These are phyloP conservation scores for Ganoderma multipileum DNA, from an alignment of 1,284 basidiomycete genomes.

Conservation along the genomic window DNA sequence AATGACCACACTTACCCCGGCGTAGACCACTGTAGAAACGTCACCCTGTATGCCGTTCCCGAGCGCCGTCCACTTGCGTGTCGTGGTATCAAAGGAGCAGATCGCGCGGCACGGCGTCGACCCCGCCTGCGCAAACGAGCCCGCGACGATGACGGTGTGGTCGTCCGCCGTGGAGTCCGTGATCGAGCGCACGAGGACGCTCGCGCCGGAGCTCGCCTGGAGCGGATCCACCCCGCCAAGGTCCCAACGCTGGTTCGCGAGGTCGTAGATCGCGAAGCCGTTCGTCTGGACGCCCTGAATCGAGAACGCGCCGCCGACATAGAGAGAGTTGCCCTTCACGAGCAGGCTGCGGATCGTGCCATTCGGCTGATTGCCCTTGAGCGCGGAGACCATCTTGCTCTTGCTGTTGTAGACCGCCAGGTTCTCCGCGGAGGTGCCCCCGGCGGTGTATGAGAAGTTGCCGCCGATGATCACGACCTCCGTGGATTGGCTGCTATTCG, in stretches of 20 bases:
- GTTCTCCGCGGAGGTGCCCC: slow-evolving; percentile 53
- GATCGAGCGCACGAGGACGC: slow-evolving; percentile 80
- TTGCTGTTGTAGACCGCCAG: slow-evolving; percentile 80
- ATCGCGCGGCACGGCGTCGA: slow-evolving; percentile 79
- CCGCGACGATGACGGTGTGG: slow-evolving; percentile 81
- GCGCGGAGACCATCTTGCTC: slow-evolving; percentile 56
- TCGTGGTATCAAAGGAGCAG: slow-evolving; percentile 76
- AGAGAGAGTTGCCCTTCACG: slow-evolving; percentile 71
- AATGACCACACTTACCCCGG: slow-evolving; percentile 64
- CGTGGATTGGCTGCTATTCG: slow-evolving; percentile 71
- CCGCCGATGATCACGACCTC: slow-evolving; percentile 87
- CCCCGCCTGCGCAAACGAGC: slow-evolving; percentile 85
- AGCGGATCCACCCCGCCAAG: slow-evolving; percentile 63
- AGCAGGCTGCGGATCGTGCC: slow-evolving; percentile 80
- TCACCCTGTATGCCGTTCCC: slow-evolving; percentile 88
- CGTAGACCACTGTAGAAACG: slow-evolving; percentile 80
- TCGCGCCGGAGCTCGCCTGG: slow-evolving; percentile 56
- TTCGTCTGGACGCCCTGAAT: slow-evolving; percentile 59
- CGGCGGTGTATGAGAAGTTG: slow-evolving; percentile 77
- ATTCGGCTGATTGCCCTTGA: slow-evolving; percentile 65
- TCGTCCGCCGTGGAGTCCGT: slow-evolving; percentile 67
- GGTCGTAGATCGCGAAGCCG: slow-evolving; percentile 82
- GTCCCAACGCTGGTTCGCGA: slow-evolving; percentile 67
- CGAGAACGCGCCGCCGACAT: slow-evolving; percentile 84
- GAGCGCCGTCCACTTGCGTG: slow-evolving; percentile 81